Conservation (phyloP, 306 rosid genomes). For the Trifolium repens region DNA sequence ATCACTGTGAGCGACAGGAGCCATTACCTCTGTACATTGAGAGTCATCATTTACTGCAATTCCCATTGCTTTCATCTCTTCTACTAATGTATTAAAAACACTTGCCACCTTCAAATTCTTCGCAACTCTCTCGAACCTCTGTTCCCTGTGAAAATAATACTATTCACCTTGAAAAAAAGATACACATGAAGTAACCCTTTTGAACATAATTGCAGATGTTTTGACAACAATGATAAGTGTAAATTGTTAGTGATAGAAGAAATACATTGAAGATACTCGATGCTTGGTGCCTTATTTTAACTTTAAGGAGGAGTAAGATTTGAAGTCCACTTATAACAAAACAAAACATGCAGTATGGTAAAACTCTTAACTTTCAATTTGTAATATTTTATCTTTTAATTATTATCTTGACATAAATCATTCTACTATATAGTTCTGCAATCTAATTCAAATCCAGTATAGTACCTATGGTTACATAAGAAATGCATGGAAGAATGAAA, state of each 20-base stretch:
- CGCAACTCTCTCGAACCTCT: conserved; percentile 86
- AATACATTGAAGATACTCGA: not conserved
- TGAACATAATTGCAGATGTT: conserved; percentile 7
- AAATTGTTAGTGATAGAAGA: not conserved
- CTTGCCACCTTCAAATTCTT: conserved; percentile 95
- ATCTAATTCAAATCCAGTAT: too few species aligned
- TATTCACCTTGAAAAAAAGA: conserved; percentile 35
- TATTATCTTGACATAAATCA: too few species aligned
- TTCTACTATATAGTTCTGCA: too few species aligned
- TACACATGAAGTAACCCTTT: not conserved
- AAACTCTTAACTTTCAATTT: not conserved
- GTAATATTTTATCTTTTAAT: too few species aligned
- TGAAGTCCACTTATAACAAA: not conserved
- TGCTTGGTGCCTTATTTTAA: not conserved
- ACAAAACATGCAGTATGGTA: too few species aligned
- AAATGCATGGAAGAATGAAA: too few species aligned
- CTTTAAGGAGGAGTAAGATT: too few species aligned
- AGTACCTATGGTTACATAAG: too few species aligned
- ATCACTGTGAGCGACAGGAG: conserved; percentile 89
- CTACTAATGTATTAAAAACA: conserved; percentile 84
- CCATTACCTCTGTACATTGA: conserved; percentile 97
- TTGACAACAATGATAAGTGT: conserved; percentile 10
- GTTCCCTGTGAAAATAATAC: conserved; percentile 61
- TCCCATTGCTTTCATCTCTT: conserved; percentile 99
- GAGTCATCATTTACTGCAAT: conserved; percentile 76